phyloP scores from a whole-genome alignment of 2,329 filamentous ascomycete genomes.

The Hymenoscyphus repandus region DNA sequence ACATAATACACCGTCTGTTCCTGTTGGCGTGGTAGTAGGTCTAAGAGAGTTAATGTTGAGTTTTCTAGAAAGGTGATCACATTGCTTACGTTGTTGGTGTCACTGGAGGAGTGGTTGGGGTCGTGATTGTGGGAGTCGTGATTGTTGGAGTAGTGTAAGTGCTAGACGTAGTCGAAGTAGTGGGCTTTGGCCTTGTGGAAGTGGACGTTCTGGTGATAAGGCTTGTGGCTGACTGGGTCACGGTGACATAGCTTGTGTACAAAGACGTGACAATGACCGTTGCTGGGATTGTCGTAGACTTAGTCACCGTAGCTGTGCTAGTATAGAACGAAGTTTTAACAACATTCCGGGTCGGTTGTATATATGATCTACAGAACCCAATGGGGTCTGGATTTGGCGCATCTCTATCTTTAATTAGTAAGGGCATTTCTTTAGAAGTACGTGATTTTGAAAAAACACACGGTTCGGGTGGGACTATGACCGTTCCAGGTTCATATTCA shows the following conservation, averaged over 20 bases:
- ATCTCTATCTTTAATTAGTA: background rate
- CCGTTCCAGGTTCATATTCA: background rate
- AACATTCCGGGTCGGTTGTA: conserved; percentile 10
- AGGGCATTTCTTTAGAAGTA: background rate
- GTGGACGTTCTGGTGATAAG: background rate
- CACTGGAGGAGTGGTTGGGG: background rate
- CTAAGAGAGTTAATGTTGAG: background rate
- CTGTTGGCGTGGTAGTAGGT: background rate
- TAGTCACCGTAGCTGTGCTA: conserved; percentile 4
- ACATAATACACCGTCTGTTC: conserved; percentile 7
- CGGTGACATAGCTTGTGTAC: background rate
- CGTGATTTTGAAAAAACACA: background rate
- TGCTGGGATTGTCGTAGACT: background rate
- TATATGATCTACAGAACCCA: conserved; percentile 12
- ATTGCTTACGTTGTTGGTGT: background rate
- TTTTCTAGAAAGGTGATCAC: no score
- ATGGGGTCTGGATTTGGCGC: conserved; percentile 9
- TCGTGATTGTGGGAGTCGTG: background rate
- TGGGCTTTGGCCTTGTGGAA: background rate
- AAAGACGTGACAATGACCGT: background rate
- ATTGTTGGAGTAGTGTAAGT: background rate
- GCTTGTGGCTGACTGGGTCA: background rate
- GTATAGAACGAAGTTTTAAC: conserved; percentile 6
- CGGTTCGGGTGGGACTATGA: background rate
- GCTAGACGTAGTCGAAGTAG: background rate